phyloP scores from a whole-genome alignment of 2,329 filamentous ascomycete genomes.

The Nemania abortiva region DNA sequence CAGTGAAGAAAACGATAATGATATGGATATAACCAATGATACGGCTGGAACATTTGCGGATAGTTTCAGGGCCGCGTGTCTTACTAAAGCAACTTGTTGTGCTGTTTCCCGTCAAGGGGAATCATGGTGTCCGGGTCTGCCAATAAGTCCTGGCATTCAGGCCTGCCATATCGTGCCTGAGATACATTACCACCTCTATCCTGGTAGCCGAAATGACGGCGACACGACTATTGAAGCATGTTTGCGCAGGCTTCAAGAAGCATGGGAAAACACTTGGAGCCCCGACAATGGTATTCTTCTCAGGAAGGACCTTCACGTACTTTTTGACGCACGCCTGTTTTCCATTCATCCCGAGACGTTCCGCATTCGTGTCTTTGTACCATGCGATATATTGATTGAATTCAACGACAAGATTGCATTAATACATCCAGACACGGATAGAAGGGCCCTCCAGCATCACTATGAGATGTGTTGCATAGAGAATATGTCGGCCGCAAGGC shows the following conservation, averaged over 20 bases:
- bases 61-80: constrained; percentile 18
- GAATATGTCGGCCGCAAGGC: constrained; percentile 19
- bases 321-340: constrained; percentile 22
- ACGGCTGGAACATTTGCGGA: constrained; percentile 6
- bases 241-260: constrained; percentile 9
- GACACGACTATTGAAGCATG: constrained; percentile 3
- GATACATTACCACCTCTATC: constrained; percentile 26
- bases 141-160: constrained; percentile 14
- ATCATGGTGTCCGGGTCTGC: constrained; percentile 13
- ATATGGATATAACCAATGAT: constrained; percentile 7
- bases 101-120: constrained; percentile 20
- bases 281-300: constrained; percentile 26
- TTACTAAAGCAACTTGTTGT: constrained; percentile 17
- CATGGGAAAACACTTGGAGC: constrained; percentile 28
- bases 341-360: constrained; percentile 26
- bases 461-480: constrained; percentile 28
- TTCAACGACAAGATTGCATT: constrained; percentile 17
- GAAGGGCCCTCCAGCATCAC: constrained; percentile 13
- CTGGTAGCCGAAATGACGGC: not conserved
- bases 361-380: no score
- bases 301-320: constrained; percentile 10
- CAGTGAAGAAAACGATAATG: constrained; percentile 1
- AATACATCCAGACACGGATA: not conserved
- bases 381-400: not conserved
- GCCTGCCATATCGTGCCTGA: constrained; percentile 29